A percentile compares a stretch with the other conserved stretches of the same genome.
Conservation (phyloP, 192 early-diverging fungal species). For the Coemansia guatemalensis region DNA sequence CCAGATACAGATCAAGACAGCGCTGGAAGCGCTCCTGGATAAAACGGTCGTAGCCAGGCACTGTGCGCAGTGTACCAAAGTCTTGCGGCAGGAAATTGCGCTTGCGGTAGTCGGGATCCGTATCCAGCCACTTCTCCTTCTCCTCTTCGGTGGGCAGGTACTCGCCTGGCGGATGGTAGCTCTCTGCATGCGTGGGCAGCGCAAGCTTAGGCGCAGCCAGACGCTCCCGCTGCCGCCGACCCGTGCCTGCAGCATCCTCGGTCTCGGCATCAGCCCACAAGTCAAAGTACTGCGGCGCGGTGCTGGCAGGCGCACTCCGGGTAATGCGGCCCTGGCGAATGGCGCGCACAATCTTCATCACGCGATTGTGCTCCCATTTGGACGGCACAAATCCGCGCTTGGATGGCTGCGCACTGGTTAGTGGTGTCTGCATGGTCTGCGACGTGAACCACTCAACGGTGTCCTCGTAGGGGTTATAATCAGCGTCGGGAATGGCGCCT, state of each 20-base stretch:
- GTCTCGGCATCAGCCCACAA: conserved; percentile 81
- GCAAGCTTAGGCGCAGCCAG: conserved; percentile 88
- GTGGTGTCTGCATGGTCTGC: conserved; percentile 75
- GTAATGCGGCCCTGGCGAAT: conserved; percentile 88
- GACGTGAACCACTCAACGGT: conserved; percentile 96
- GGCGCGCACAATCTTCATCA: conserved; percentile 97
- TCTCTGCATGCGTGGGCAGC: conserved; percentile 88
- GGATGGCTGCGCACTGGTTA: conserved; percentile 88
- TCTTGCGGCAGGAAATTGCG: conserved; percentile 60
- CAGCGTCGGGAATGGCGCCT: conserved; percentile 76
- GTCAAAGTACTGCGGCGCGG: conserved; percentile 77
- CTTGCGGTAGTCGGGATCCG: conserved; percentile 76
- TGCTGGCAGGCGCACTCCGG: conserved; percentile 52
- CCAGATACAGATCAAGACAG: conserved; percentile 95
- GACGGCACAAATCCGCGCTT: conserved; percentile 96
- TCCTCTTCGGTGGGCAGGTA: conserved; percentile 87
- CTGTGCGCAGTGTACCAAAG: conserved; percentile 72
- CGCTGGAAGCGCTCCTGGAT: conserved; percentile 95
- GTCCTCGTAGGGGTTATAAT: conserved; percentile 89
- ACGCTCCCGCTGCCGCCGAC: conserved; percentile 56
- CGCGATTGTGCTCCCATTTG: conserved; percentile 88
- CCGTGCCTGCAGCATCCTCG: conserved; percentile 41
- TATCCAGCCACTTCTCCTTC: conserved; percentile 71
- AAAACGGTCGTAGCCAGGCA: conserved; percentile 87
- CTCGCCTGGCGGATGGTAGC: conserved; percentile 96